Evolutionary conservation across 257 asterid genomes (phyloP).

Genomic region (Verbena officinalis): DNA sequence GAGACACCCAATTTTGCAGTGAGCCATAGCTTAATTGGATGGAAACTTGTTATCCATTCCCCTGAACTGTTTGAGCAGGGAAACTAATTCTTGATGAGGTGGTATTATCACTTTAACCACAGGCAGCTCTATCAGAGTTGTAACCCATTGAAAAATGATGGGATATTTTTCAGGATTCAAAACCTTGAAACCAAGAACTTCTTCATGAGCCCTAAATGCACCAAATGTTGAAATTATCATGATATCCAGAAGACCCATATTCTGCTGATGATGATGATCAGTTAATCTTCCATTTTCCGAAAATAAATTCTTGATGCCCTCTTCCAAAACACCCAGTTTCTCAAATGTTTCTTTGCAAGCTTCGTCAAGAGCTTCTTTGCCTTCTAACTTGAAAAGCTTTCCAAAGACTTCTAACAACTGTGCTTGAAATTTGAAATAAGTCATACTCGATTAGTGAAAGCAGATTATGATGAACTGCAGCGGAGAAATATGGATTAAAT

Average conservation of each 20-base stretch:
- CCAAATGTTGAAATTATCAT: slow-evolving; percentile 42
- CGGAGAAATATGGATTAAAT: no score
- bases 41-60: not conserved
- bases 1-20: no score
- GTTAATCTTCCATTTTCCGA: no score
- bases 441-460: not conserved
- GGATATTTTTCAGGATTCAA: slow-evolving; percentile 43
- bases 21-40: not conserved
- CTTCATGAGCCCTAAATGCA: slow-evolving; percentile 35
- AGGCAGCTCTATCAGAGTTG: slow-evolving; percentile 33
- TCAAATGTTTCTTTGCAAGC: no score
- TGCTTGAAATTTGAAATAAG: not conserved
- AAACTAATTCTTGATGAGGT: slow-evolving; percentile 32
- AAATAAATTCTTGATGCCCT: no score
- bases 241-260: slow-evolving; percentile 41
- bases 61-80: slow-evolving; percentile 1
- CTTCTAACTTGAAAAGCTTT: slow-evolving; percentile 24
- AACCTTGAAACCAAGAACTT: slow-evolving; percentile 34
- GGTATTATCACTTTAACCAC: slow-evolving; percentile 31
- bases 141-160: slow-evolving; percentile 40
- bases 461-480: no score
- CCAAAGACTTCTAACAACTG: slow-evolving; percentile 34
- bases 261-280: not conserved
- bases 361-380: no score
- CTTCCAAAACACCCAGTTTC: no score